A percentile compares a stretch with the other conserved stretches of the same genome.
Conservation (phyloP, 2,329 filamentous ascomycete species). For the Aspergillus neoniger region DNA sequence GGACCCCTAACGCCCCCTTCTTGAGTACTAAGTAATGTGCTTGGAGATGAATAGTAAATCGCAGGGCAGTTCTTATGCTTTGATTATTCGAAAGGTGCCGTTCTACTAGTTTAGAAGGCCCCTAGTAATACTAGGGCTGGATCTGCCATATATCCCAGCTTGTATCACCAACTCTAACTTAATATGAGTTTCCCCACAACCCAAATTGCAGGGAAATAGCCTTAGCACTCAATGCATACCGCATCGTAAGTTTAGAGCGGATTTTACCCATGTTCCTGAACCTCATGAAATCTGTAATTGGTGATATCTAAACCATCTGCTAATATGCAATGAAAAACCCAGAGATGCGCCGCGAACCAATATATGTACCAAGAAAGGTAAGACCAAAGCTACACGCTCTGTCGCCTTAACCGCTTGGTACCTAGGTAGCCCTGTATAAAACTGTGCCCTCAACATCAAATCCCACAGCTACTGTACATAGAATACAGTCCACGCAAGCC, state of each 20-base stretch:
- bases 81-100: no score
- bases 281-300: not conserved
- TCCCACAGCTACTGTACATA: slow-evolving; percentile 22
- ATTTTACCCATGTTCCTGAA: not conserved
- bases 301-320: slow-evolving; percentile 13
- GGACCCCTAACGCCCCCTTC: no score
- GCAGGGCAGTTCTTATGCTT: no score
- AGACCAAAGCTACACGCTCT: not conserved
- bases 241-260: not conserved
- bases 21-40: no score
- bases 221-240: no score
- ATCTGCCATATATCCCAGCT: no score
- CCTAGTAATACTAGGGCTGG: no score
- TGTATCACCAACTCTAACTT: no score
- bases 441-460: slow-evolving; percentile 7
- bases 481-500: slow-evolving; percentile 18
- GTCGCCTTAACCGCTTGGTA: slow-evolving; percentile 1
- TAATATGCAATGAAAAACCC: slow-evolving; percentile 18
- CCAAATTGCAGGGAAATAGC: no score
- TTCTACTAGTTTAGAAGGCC: no score
- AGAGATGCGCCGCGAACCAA: slow-evolving; percentile 22
- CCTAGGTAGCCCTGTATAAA: not conserved
- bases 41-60: no score
- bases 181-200: no score
- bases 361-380: slow-evolving; percentile 9